Percentiles rank a stretch among this genome's conserved stretches.
These are phyloP conservation scores for Dendrobium nobile DNA, from an alignment of 106 monocot genomes.

Conservation along the genomic window DNA sequence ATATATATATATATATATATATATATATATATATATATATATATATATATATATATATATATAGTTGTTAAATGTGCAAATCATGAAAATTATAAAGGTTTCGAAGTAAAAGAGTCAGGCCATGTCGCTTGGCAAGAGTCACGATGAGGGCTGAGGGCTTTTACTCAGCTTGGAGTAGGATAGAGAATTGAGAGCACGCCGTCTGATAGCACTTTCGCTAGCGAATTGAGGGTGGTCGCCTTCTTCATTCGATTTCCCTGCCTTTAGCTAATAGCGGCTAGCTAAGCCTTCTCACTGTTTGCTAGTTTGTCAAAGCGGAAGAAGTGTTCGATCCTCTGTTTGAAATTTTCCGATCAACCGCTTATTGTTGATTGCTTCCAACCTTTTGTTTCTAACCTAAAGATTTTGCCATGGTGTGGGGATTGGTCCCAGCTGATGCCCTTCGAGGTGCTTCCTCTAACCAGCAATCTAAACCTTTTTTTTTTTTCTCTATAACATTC, in stretches of 20 bases:
- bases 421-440: slow-evolving; percentile 43
- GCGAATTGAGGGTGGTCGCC: neutral
- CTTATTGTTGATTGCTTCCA: neutral
- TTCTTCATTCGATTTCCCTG: neutral
- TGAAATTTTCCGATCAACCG: neutral
- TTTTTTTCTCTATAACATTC: neutral
- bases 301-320: neutral
- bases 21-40: no score
- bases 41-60: no score
- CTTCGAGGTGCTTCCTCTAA: slow-evolving; percentile 36
- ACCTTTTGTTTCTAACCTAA: neutral
- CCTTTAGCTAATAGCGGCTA: neutral
- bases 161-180: no score
- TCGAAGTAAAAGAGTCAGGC: no score
- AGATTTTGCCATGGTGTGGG: slow-evolving; percentile 53
- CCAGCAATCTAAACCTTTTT: neutral
- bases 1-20: no score
- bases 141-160: no score
- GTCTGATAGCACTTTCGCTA: neutral
- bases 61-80: no score
- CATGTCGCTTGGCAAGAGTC: no score
- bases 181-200: neutral
- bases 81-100: no score
- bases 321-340: neutral
- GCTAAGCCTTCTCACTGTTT: neutral